Evolutionary conservation across 352 stramenopile species (phyloP), one percentile per base, ranked within the genome.

Genomic region (Globisporangium iwayamae): DNA sequence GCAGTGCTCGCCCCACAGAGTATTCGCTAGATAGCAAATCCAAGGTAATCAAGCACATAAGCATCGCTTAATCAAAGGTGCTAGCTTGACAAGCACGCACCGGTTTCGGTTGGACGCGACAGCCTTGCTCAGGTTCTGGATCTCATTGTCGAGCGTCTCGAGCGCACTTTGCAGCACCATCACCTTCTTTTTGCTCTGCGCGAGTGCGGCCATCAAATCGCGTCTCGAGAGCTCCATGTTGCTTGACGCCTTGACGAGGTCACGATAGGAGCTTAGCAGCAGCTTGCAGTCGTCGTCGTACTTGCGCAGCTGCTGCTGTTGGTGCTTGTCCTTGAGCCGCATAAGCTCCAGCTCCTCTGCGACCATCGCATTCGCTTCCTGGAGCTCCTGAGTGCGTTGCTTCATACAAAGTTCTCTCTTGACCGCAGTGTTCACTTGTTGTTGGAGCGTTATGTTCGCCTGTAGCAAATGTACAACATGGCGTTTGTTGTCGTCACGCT

Each of bases 381-480:
- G 41, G 9, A 55, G 8, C 59, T 71, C 64, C 38, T 53, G 16
- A 0, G 30, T 22, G 5, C 52, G 52, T 4, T 74, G 54, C 2
- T 70, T 18, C 22, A 46, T 16, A 13, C 39, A 54, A 1, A 38
- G n/a, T 2, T 30, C 45, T 14, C 28, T 36, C 5, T 8, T 28
- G 25, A 54, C 30, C 5, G 63, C 47, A 2, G 25, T 20, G 6
- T 72, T 55, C n/a, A 73, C n/a, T 1, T 73, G 59, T 4, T 72
- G 48, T 16, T 78, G 58, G 18, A 85, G 22, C 28, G 38, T 43
- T 9, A 77, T 68, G 32, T 64, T 74, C 2, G 13, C 38, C 36
- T 79, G 69, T n/a, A 83, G 18, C 56, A 83, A 64, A 25, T 81
- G 71, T 10, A 61, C 47, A 2, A 57, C 68, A 41, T 83, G 71